phyloP scores from a whole-genome alignment of 129 eudicot species.

The Cynara cardunculus region DNA sequence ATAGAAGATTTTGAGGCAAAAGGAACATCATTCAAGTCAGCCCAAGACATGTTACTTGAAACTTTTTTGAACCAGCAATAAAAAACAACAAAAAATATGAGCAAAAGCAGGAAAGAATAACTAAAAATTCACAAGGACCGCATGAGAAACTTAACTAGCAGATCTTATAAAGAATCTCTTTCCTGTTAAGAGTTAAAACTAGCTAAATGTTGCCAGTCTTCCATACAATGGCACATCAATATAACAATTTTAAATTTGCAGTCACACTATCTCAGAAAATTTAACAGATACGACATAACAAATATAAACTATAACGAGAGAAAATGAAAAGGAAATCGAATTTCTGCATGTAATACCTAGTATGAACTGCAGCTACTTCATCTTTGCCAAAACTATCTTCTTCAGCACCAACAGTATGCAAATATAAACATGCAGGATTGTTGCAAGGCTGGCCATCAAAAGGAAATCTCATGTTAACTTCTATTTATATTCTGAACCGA shows the following conservation, averaged over 20 bases:
- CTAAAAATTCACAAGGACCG: background rate
- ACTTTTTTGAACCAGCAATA: background rate
- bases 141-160: background rate
- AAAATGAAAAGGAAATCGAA: background rate
- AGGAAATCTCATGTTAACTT: constrained; percentile 2
- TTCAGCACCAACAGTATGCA: constrained; percentile 81
- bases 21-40: background rate
- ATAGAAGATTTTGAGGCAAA: constrained; percentile 5
- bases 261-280: background rate
- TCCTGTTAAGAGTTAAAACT: background rate
- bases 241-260: background rate
- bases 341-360: constrained; percentile 48
- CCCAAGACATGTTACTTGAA: background rate
- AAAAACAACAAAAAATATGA: background rate
- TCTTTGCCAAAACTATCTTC: constrained; percentile 92
- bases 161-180: background rate
- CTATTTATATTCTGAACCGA: background rate
- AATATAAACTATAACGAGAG: constrained; percentile 2
- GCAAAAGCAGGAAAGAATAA: background rate
- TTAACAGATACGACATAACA: background rate
- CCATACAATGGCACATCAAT: background rate
- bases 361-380: constrained; percentile 87
- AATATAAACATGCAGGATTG: constrained; percentile 77
- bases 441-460: constrained; percentile 66
- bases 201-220: background rate